Evolutionary conservation across 805 yeast species (phyloP).

Genomic region (Lipomyces orientalis): DNA sequence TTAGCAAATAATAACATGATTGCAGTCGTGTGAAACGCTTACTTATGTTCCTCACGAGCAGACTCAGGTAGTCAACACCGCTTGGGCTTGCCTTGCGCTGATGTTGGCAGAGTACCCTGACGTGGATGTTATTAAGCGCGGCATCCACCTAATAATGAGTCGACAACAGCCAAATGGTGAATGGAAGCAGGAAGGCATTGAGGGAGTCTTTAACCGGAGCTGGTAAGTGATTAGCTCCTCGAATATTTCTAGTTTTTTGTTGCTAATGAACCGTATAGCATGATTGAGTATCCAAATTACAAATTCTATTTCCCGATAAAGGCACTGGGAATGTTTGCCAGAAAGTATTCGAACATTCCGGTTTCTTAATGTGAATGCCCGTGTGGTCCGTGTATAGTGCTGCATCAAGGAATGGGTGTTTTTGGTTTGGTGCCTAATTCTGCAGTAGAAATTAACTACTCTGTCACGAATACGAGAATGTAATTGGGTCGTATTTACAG

Average conservation of each 20-base stretch:
- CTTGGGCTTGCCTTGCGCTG: slow-evolving; percentile 89
- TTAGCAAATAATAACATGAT: background rate
- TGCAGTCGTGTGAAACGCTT: slow-evolving; percentile 33
- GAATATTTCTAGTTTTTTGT: slow-evolving; percentile 48
- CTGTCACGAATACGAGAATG: background rate
- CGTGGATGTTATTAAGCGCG: slow-evolving; percentile 62
- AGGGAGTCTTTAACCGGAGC: slow-evolving; percentile 91
- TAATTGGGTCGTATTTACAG: background rate
- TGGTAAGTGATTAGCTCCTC: slow-evolving; percentile 18
- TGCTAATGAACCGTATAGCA: slow-evolving; percentile 10
- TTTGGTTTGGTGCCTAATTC: background rate
- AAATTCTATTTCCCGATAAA: slow-evolving; percentile 88
- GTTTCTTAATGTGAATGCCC: background rate
- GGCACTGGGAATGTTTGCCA: slow-evolving; percentile 78
- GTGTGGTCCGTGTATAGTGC: background rate
- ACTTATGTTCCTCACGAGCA: slow-evolving; percentile 34
- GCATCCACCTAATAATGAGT: slow-evolving; percentile 63
- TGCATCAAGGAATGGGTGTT: background rate
- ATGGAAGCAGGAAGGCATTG: slow-evolving; percentile 82
- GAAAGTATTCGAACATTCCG: slow-evolving; percentile 28
- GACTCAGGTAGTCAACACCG: slow-evolving; percentile 81
- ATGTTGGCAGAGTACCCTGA: slow-evolving; percentile 83
- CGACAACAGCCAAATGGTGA: slow-evolving; percentile 80
- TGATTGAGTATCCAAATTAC: slow-evolving; percentile 92
- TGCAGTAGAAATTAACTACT: background rate